A percentile compares a stretch with the other conserved stretches of the same genome.
Evolutionary conservation across 495 filamentous ascomycete genomes (phyloP).

Genomic region (Penicillium verhagenii): DNA sequence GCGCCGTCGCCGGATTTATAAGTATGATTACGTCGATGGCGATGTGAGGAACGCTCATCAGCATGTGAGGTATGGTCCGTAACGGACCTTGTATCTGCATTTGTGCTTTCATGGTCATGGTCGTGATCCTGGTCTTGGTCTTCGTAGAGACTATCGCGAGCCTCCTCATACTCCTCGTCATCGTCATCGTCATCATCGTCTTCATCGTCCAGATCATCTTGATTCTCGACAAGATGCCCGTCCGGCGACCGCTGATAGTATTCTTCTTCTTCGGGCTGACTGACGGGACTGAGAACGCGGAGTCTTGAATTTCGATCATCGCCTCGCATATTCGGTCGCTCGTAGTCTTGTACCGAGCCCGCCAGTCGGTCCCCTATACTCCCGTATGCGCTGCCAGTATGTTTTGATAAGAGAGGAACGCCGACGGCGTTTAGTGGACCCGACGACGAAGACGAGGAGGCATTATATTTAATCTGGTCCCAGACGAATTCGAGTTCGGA

Average conservation of each 20-base stretch:
- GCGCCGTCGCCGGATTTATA: conserved; percentile 5
- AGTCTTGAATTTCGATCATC: conserved; percentile 35
- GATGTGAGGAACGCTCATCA: conserved; percentile 10
- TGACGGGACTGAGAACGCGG: conserved; percentile 75
- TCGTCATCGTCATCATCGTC: conserved; percentile 23
- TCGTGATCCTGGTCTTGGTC: conserved; percentile 45
- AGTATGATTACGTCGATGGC: conserved; percentile 11
- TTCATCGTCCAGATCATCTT: conserved; percentile 28
- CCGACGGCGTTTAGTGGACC: conserved; percentile 35
- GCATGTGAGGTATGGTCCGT: conserved; percentile 17
- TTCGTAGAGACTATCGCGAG: conserved; percentile 42
- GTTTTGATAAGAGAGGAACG: conserved; percentile 34
- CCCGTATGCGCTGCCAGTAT: conserved; percentile 31
- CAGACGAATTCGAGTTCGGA: conserved; percentile 97
- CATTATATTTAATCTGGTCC: conserved; percentile 92
- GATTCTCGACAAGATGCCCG: conserved; percentile 31
- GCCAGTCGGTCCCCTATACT: conserved; percentile 36
- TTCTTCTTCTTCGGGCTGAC: conserved; percentile 67
- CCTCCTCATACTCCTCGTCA: conserved; percentile 35
- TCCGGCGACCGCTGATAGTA: conserved; percentile 41
- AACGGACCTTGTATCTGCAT: conserved; percentile 13
- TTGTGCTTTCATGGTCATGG: conserved; percentile 27
- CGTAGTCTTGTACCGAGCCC: conserved; percentile 23
- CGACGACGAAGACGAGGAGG: conserved; percentile 59
- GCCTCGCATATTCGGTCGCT: conserved; percentile 16